Percentiles rank a stretch among this genome's conserved stretches.
These are phyloP conservation scores for Helianthus tuberosus DNA, from an alignment of 129 eudicot species.

Conservation along the genomic window DNA sequence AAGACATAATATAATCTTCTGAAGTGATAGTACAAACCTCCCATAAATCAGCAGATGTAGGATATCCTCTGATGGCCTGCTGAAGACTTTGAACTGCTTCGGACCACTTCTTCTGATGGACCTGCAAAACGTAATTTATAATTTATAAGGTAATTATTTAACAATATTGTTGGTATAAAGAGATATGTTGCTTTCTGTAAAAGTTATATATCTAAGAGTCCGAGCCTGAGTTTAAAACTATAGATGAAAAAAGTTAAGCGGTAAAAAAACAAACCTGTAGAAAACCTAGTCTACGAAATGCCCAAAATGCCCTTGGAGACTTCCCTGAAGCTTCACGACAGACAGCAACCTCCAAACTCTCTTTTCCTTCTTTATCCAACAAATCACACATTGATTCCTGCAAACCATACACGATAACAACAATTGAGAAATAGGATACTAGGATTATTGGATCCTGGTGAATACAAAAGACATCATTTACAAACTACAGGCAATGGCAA, in stretches of 20 bases:
- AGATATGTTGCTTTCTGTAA: background rate
- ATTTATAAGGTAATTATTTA: background rate
- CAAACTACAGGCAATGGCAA: background rate
- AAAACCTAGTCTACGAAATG: slow-evolving; percentile 82
- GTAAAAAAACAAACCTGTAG: slow-evolving; percentile 59
- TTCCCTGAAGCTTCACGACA: slow-evolving; percentile 83
- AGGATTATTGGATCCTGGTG: background rate
- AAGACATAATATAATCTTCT: slow-evolving; percentile 8
- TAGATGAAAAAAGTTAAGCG: background rate
- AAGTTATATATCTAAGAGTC: slow-evolving; percentile 1
- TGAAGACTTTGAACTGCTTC: slow-evolving; percentile 94
- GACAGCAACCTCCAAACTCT: slow-evolving; percentile 76
- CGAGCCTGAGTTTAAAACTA: background rate
- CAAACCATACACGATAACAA: slow-evolving; percentile 22
- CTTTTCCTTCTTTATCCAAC: slow-evolving; percentile 83
- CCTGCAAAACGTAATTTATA: slow-evolving; percentile 44
- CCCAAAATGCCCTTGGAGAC: slow-evolving; percentile 99
- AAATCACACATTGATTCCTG: slow-evolving; percentile 89
- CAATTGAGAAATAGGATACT: slow-evolving; percentile 10
- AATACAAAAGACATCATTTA: background rate
- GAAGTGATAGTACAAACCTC: slow-evolving; percentile 56
- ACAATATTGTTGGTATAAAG: slow-evolving; percentile 1
- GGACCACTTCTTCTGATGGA: slow-evolving; percentile 78
- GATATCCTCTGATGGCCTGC: slow-evolving; percentile 96
- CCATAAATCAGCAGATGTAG: slow-evolving; percentile 95